phyloP scores from a whole-genome alignment of 2,329 filamentous ascomycete genomes.

The Ophiocordyceps australis region DNA sequence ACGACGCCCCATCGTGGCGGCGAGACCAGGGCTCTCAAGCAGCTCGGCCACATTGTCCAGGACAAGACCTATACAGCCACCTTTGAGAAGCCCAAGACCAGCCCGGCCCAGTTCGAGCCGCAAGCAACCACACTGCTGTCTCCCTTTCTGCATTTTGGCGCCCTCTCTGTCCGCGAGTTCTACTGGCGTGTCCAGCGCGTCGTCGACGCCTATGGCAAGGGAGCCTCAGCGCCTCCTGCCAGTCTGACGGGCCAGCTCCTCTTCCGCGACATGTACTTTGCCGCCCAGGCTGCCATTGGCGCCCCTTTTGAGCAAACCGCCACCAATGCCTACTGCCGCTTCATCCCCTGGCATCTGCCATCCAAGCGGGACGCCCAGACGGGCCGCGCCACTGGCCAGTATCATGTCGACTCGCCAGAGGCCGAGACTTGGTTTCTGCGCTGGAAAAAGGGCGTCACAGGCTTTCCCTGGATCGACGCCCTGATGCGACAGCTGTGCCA shows the following conservation, averaged over 20 bases:
- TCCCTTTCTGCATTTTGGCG: slow-evolving; percentile 58
- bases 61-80: slow-evolving; percentile 51
- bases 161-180: slow-evolving; percentile 50
- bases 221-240: slow-evolving; percentile 44
- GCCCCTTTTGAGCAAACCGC: slow-evolving; percentile 43
- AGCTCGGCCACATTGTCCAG: slow-evolving; percentile 38
- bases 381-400: slow-evolving; percentile 34
- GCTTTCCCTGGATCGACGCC: slow-evolving; percentile 68
- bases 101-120: slow-evolving; percentile 54
- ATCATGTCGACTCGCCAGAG: slow-evolving; percentile 42
- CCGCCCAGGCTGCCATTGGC: slow-evolving; percentile 52
- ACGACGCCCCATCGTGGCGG: slow-evolving; percentile 53
- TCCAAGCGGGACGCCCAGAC: slow-evolving; percentile 30
- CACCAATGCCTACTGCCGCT: slow-evolving; percentile 49
- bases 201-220: slow-evolving; percentile 34
- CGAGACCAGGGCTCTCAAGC: slow-evolving; percentile 43
- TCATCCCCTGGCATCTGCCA: slow-evolving; percentile 63
- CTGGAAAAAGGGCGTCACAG: slow-evolving; percentile 52
- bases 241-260: slow-evolving; percentile 55
- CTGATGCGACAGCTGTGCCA: slow-evolving; percentile 55
- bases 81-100: slow-evolving; percentile 61
- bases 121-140: slow-evolving; percentile 58
- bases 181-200: slow-evolving; percentile 54
- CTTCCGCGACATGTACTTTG: slow-evolving; percentile 75
- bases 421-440: slow-evolving; percentile 49